Base-by-base conservation (phyloP, 2,329 filamentous ascomycete species). In the Pseudodiploospora longispora region DNA sequence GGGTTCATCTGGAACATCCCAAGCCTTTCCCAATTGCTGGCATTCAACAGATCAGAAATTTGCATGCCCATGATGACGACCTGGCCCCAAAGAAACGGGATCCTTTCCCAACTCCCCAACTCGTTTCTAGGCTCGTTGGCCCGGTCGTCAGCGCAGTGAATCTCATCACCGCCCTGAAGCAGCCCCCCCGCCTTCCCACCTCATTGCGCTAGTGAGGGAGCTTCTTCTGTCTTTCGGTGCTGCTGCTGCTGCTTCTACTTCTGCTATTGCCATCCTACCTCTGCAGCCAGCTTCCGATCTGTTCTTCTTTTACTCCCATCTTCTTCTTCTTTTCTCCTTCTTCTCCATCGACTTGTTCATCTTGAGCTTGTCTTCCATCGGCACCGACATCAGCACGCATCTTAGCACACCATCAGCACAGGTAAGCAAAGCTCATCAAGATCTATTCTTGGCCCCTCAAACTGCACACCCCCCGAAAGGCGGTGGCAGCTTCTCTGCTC, bases 31-130 rank as follows among this genome's bases (percentile, higher is more conserved):
- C 37, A 29, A 37, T 34, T 35, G 36, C 47, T 9, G 34, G 34
- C 29, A 50, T 51, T 51, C 49, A 51, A 51, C 49, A 50, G 43
- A 40, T 46, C 43, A 38, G 40, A 46, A 44, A 45, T 32, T 34
- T 40, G 31, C 19, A 19, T 19, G 19, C 36, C 38, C 42, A 44
- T 38, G 37, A 38, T 33, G 30, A 38, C 30, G 30, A 31, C 30
- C 29, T 35, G 34, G 43, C 19, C 36, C 36, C 44, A 40, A 47
- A 47, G 42, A 38, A 51, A 51, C 19, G 19, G 19, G 19, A 19
- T 19, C 19, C 19, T 19, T 19, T 19, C 19, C 19, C 19, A 34
- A 31, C 38, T 36, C 50, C 50, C 50, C 48, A 52, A 52, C 50
- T 52, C 43, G 37, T 49, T 44, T 47, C 32, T 10, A 40, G 46